Conservation (phyloP, 2,329 filamentous ascomycete species). For the Cladosporium sp. region DNA sequence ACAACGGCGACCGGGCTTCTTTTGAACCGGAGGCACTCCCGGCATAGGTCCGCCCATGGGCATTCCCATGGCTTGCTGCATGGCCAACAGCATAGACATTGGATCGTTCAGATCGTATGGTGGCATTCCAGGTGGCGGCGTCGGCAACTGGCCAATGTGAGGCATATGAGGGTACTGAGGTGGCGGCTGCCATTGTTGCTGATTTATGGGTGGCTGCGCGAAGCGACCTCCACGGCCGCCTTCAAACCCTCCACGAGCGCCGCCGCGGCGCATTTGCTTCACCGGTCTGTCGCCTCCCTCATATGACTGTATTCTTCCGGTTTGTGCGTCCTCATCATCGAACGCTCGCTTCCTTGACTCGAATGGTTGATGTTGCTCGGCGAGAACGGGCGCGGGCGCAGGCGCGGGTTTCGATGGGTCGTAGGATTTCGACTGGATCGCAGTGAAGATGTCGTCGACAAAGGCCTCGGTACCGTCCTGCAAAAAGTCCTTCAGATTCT, state of each 20-base stretch:
- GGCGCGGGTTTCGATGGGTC: conserved; percentile 25
- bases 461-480: conserved; percentile 61
- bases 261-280: conserved; percentile 59
- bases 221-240: conserved; percentile 34
- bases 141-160: conserved; percentile 29
- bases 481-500: conserved; percentile 71
- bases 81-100: conserved; percentile 56
- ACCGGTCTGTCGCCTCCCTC: conserved; percentile 41
- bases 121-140: conserved; percentile 41
- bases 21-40: conserved; percentile 9
- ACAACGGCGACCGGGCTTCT: conserved; percentile 45
- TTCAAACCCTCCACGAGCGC: conserved; percentile 30
- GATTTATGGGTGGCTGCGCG: conserved; percentile 13
- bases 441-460: conserved; percentile 65
- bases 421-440: conserved; percentile 53
- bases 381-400: conserved; percentile 18
- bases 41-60: conserved; percentile 39
- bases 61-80: conserved; percentile 54
- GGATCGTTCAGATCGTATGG: conserved; percentile 57
- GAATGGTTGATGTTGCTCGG: conserved; percentile 15
- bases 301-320: conserved; percentile 10
- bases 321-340: conserved; percentile 49
- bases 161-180: conserved; percentile 18
- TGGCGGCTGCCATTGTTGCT: conserved; percentile 19
- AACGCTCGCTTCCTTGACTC: conserved; percentile 53